Evolutionary conservation across 768 basidiomycete species (phyloP), one percentile per base, ranked within the genome.

Genomic region (Pulveroboletus ravenelii): DNA sequence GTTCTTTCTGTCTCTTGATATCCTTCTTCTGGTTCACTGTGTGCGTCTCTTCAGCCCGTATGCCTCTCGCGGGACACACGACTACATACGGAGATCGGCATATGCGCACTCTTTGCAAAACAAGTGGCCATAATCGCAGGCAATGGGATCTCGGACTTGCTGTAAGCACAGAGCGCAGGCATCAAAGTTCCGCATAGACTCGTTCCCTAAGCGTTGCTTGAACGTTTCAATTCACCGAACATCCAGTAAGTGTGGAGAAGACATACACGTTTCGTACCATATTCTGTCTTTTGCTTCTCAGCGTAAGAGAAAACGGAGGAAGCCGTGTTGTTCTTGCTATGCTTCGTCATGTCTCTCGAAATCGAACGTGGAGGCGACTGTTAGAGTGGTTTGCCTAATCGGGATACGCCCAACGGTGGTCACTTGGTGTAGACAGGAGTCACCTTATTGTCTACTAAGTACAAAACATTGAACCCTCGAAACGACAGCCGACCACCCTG

Each of bases 41-140:
- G 52, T 36, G 53, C n/a, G 41, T 42, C 30, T 37, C 45, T 34
- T 64, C 10, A 61, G 50, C 37, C 47, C 45, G 41, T 14, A 13
- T 30, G 41, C 36, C 49, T 23, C 55, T 47, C 47, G 48, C 12
- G 14, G 45, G 48, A 37, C 31, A 48, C 8, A 35, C n/a, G 31
- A 45, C 41, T 27, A 18, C 85, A 65, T 71, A 89, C 88, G 66
- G 27, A 95, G 80, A 62, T 94, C 90, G 2, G 86, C 81, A 52
- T 93, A 82, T 23, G 87, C 86, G 61, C 96, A 98, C 71, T 97
- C 95, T 64, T 88, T 91, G 77, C 96, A 99, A 67, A 93, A 98
- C 20, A 98, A 58, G 69, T 98, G 96, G 0, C 96, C 96, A 45
- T 89, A 79, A 18, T 71, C 59, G 61, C 96, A 98, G 10, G 85